Evolutionary conservation across 2,329 filamentous ascomycete genomes (phyloP).

Genomic region (Aspergillus terreus): DNA sequence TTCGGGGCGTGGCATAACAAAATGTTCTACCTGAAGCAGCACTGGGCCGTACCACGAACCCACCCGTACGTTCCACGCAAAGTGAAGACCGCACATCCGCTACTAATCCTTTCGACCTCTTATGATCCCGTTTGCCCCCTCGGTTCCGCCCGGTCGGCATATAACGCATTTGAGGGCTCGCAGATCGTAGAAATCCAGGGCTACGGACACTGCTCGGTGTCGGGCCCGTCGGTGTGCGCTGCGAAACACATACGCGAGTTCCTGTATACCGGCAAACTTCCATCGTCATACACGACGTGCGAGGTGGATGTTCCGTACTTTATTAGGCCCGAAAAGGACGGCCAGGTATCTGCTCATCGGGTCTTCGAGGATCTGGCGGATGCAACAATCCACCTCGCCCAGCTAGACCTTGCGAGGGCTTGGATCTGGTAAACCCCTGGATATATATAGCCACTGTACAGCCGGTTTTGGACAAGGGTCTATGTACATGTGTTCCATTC

Average conservation of each 20-base stretch:
- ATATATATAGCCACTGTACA: too few species aligned
- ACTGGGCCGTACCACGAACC: neutral
- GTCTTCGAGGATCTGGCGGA: neutral
- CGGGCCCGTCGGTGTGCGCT: neutral
- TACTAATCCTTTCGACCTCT: neutral
- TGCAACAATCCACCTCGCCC: neutral
- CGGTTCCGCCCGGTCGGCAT: neutral
- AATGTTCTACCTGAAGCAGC: neutral
- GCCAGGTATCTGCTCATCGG: neutral
- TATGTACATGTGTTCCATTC: slow-evolving; percentile 25
- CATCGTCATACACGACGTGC: neutral
- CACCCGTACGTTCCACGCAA: neutral
- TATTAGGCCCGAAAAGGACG: neutral
- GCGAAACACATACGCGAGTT: neutral
- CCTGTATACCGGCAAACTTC: neutral
- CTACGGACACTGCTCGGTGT: neutral
- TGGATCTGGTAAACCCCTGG: neutral
- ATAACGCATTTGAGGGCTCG: neutral
- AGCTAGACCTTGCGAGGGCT: neutral
- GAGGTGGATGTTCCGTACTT: neutral
- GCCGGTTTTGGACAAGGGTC: too few species aligned
- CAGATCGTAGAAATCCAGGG: neutral
- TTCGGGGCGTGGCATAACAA: neutral
- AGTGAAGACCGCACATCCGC: neutral
- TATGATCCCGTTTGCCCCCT: neutral